These are phyloP conservation scores for Ceratobasidium sp. DNA, from an alignment of 1,284 basidiomycete genomes.

Conservation along the genomic window DNA sequence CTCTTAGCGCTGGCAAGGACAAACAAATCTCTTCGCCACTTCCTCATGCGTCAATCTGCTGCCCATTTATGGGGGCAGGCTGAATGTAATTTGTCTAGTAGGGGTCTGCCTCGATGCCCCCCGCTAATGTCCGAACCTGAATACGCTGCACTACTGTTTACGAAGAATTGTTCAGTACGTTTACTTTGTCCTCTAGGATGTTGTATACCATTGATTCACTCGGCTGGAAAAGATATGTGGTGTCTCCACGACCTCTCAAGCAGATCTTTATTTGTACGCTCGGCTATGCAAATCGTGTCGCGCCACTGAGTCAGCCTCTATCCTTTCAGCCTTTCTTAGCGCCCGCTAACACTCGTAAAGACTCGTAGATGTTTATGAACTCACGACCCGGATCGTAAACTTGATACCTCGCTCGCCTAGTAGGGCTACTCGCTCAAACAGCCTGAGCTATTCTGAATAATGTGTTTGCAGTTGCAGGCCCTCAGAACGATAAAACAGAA, in stretches of 20 bases:
- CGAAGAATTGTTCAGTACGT: slow-evolving; percentile 2
- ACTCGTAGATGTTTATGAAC: neutral
- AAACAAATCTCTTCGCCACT: neutral
- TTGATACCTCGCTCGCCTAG: neutral
- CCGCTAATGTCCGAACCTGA: neutral
- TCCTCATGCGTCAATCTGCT: neutral
- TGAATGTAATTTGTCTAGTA: neutral
- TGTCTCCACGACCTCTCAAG: neutral
- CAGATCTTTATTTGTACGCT: neutral
- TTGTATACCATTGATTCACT: too few relatives aligned
- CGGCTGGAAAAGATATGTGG: neutral
- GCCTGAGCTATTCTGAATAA: neutral
- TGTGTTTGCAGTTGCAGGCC: neutral
- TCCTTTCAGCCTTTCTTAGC: neutral
- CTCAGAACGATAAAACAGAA: neutral
- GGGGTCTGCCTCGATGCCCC: neutral
- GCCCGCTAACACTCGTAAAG: neutral
- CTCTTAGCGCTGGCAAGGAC: slow-evolving; percentile 1
- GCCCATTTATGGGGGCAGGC: neutral
- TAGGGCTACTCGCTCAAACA: neutral
- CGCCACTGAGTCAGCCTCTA: neutral
- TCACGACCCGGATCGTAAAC: neutral
- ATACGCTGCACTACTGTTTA: neutral
- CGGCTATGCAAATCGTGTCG: neutral
- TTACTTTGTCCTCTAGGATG: neutral